A percentile compares a stretch with the other conserved stretches of the same genome.
Conservation (phyloP, 23 red algal genomes). For the Pyropia haitanensis region DNA sequence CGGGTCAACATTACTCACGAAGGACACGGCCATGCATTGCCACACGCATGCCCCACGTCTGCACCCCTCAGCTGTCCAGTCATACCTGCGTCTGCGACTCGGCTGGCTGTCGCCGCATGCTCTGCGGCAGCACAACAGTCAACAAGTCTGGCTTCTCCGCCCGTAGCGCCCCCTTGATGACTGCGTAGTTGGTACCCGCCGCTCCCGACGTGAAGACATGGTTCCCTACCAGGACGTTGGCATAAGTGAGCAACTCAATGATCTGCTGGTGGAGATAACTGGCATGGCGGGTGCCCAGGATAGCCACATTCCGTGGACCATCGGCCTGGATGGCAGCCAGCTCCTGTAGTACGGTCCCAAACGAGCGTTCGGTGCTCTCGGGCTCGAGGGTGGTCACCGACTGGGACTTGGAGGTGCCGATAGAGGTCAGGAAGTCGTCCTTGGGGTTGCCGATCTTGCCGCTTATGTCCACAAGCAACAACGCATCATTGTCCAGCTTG, state of each 20-base stretch:
- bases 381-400: no score
- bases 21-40: no score
- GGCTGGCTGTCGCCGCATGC: slow-evolving; percentile 62
- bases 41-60: no score
- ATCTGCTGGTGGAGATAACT: slow-evolving; percentile 98
- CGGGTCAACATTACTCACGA: no score
- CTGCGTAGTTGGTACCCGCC: slow-evolving; percentile 88
- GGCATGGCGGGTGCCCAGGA: slow-evolving; percentile 85
- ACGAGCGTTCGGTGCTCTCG: slow-evolving; percentile 35
- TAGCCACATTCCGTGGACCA: slow-evolving; percentile 90
- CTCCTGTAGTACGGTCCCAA: slow-evolving; percentile 97
- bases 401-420: no score
- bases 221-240: slow-evolving; percentile 96
- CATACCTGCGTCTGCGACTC: slow-evolving; percentile 81
- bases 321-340: slow-evolving; percentile 91
- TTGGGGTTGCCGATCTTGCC: no score
- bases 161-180: slow-evolving; percentile 94
- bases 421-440: no score
- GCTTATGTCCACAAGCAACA: no score
- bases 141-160: slow-evolving; percentile 93
- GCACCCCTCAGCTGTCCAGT: no score
- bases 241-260: slow-evolving; percentile 95
- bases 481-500: no score
- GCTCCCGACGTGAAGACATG: slow-evolving; percentile 97
- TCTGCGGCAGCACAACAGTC: slow-evolving; percentile 93